Conservation (phyloP, 75 land plant species). For the Cunninghamia lanceolata region DNA sequence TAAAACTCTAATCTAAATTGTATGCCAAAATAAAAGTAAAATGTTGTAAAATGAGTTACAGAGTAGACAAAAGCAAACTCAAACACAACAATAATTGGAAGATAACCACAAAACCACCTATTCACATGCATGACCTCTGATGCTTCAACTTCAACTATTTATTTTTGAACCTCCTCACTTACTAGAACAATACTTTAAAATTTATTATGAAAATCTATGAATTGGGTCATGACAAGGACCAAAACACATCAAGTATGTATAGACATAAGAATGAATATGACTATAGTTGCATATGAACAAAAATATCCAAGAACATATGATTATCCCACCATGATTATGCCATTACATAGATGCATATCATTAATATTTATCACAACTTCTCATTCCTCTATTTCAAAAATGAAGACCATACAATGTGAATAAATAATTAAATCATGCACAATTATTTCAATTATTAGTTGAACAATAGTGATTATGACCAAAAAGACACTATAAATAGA, state of each 20-base stretch:
- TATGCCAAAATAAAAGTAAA: not conserved
- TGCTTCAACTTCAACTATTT: not conserved
- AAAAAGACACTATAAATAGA: not conserved
- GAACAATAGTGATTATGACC: not conserved
- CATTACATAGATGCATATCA: constrained; percentile 79
- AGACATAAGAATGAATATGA: not conserved
- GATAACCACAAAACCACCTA: not conserved
- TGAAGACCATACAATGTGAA: not conserved
- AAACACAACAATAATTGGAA: not conserved
- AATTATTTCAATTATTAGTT: not conserved
- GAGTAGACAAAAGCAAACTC: not conserved
- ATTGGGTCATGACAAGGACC: not conserved
- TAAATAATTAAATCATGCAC: not conserved
- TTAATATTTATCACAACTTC: not conserved
- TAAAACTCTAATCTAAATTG: not conserved
- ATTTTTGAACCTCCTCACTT: not conserved
- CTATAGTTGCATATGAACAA: not conserved
- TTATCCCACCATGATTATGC: constrained; percentile 85
- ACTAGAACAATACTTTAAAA: not conserved
- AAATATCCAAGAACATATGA: not conserved
- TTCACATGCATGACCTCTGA: not conserved
- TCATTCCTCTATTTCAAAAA: not conserved
- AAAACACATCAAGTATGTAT: not conserved
- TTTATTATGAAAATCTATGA: not conserved
- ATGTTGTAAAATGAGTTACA: not conserved